Base-by-base conservation (phyloP, 495 filamentous ascomycete genomes). In the Amniculicola lignicola region DNA sequence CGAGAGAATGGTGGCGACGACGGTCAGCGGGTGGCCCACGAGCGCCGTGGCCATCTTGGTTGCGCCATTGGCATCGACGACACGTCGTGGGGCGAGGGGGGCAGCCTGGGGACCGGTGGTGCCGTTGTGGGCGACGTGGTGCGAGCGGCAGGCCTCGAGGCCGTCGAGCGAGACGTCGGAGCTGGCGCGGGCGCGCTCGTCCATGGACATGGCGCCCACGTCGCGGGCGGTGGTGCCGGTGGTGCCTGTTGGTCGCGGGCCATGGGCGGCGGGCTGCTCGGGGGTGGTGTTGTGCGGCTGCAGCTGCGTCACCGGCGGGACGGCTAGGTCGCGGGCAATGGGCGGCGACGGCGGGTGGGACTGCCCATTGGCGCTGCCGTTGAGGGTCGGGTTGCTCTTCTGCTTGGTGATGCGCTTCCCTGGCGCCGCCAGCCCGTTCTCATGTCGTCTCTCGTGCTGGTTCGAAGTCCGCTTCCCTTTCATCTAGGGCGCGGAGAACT, bases 341-440 rank as follows among this genome's bases (percentile, higher is more conserved):
- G 60, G 54, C 76, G 72, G 75, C 62, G 64, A 69, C 72, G 65
- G 67, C 65, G 61, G 69, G 65, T 51, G 74, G 69, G 59, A 67
- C 69, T 65, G 69, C 68, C 78, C 77, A 75, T 78, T 79, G 74
- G 69, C 52, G 66, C 68, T 71, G 56, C 70, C 70, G 74, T 80
- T 83, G 69, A 86, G 67, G 61, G 81, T 74, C 51, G 74, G 75
- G 71, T 79, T 82, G 55, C 80, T 86, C 64, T 80, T 82, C 69
- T 85, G 82, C 73, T 79, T 82, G 58, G 73, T 73, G 56, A 93
- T 77, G 75, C 87, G 85, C 83, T 89, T 92, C 61, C 87, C 88
- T 49, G 90, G 86, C 62, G 82, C 82, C 75, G 87, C 86, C 63
- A 89, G 74, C 63, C 90, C 90, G 85, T 86, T 90, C 74, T 96